Base-by-base conservation (phyloP, 2,329 filamentous ascomycete genomes). In the Aureobasidium sp. region DNA sequence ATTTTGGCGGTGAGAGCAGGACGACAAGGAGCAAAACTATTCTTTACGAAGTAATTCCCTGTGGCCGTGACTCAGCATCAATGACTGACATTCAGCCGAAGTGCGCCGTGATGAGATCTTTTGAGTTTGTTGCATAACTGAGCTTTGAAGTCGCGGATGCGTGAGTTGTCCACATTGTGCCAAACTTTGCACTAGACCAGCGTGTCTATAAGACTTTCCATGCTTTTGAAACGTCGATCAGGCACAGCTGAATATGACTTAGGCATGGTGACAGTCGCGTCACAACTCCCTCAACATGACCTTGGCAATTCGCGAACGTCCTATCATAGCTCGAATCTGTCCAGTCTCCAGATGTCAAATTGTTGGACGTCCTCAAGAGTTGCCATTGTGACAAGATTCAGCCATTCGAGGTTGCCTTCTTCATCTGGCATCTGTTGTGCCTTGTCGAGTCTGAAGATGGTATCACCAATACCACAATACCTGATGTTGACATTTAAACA, bases 321-420 rank as follows among this genome's bases (percentile, higher is more conserved):
- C 4, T n/a, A 56, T 48, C 55, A 58, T 15, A 58, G 31, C 57
- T 73, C 71, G 44, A 73, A 59, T 45, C 22, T 68, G 64, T 81
- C 78, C 71, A 78, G 65, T 1, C 73, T 71, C 76, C 76, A 80
- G 48, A 81, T 78, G 61, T 78, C 77, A 29, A 77, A 68, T 63
- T 76, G 67, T 51, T 72, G 69, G 1, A 78, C 75, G 44, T 72
- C 74, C 5, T 74, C 73, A 62, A 66, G 63, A n/a, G 65, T 67
- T 1, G 74, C 68, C 48, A 68, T 44, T 34, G 68, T 69, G 6
- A 80, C 66, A 20, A 68, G 68, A 39, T 70, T 65, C 31, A 66
- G 63, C 60, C 49, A 34, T 42, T 67, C 68, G 42, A 63, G 47
- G 29, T 61, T 62, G 12, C 71, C 70, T 37, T 70, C 67, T 20